A percentile compares a stretch with the other conserved stretches of the same genome.
Evolutionary conservation across 768 basidiomycete genomes (phyloP).

Genomic region (Phlebiopsis flavidoalba): DNA sequence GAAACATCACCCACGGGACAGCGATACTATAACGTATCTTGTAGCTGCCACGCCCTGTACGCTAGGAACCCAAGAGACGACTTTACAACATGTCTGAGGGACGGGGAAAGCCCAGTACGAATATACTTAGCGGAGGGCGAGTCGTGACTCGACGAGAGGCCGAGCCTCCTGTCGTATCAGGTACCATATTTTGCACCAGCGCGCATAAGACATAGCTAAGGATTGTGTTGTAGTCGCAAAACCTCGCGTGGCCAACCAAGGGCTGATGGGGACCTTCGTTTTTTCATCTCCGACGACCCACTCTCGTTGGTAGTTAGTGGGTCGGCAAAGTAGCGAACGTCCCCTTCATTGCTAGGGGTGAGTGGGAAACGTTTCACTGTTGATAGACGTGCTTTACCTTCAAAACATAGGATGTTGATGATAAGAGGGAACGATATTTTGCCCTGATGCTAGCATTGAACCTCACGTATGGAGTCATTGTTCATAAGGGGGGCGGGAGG

Average conservation of each 20-base stretch:
- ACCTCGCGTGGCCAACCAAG: constrained; percentile 44
- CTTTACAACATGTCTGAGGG: constrained; percentile 40
- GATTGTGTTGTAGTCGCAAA: background rate
- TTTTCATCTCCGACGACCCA: constrained; percentile 38
- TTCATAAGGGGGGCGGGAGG: no score
- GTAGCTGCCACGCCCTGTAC: constrained; percentile 34
- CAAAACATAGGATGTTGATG: constrained; percentile 29
- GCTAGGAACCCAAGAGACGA: constrained; percentile 28
- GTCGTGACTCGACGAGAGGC: constrained; percentile 29
- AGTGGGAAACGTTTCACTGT: background rate
- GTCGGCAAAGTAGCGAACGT: constrained; percentile 42
- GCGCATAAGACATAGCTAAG: background rate
- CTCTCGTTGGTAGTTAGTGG: constrained; percentile 35
- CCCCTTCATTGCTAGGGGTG: constrained; percentile 41
- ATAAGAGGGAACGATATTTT: constrained; percentile 52
- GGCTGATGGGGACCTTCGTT: constrained; percentile 44
- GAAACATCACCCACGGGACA: constrained; percentile 23
- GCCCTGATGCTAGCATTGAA: constrained; percentile 22
- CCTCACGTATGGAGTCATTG: constrained; percentile 21
- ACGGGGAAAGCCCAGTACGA: constrained; percentile 30
- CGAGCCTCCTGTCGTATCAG: constrained; percentile 24
- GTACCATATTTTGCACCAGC: background rate
- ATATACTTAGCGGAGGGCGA: constrained; percentile 24
- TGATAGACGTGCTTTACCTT: background rate
- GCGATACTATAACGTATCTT: constrained; percentile 35